Evolutionary conservation across 495 filamentous ascomycete species (phyloP).

Genomic region (Halenospora varia): DNA sequence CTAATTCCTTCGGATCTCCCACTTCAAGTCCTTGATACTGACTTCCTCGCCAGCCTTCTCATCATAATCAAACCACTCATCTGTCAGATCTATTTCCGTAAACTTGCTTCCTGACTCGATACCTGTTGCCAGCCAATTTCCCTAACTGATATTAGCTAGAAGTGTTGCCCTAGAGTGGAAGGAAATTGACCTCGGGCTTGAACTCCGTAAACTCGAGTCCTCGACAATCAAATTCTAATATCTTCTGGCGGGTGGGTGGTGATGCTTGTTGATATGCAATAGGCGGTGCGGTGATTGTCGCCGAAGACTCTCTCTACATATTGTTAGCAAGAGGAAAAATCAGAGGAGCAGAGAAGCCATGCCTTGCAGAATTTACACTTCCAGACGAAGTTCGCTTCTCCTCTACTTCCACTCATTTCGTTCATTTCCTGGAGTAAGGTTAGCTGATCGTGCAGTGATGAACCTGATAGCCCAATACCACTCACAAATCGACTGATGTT

Average conservation of each 20-base stretch:
- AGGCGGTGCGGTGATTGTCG: slow-evolving; percentile 66
- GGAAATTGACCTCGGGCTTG: slow-evolving; percentile 65
- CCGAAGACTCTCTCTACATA: slow-evolving; percentile 51
- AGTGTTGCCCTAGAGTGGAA: not conserved
- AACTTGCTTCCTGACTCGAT: slow-evolving; percentile 76
- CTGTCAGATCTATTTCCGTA: slow-evolving; percentile 69
- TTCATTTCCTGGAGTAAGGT: slow-evolving; percentile 61
- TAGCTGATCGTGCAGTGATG: not conserved
- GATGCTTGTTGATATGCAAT: slow-evolving; percentile 62
- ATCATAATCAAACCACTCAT: slow-evolving; percentile 91
- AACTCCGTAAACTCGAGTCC: slow-evolving; percentile 91
- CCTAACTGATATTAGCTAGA: slow-evolving; percentile 39
- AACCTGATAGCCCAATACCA: slow-evolving; percentile 2
- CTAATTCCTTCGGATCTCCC: slow-evolving; percentile 64
- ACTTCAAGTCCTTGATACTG: slow-evolving; percentile 87
- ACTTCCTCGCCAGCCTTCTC: slow-evolving; percentile 72
- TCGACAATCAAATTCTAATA: slow-evolving; percentile 88
- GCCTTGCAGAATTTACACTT: slow-evolving; percentile 91
- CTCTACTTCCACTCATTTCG: slow-evolving; percentile 84
- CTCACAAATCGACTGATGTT: slow-evolving; percentile 85
- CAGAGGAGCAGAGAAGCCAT: slow-evolving; percentile 1
- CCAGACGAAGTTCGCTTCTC: slow-evolving; percentile 98
- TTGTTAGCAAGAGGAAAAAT: slow-evolving; percentile 8
- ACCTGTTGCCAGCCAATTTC: slow-evolving; percentile 85
- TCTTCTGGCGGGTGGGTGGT: slow-evolving; percentile 67